These are phyloP conservation scores for Coprinopsis marcescibilis DNA, from an alignment of 768 basidiomycete genomes.

Conservation along the genomic window DNA sequence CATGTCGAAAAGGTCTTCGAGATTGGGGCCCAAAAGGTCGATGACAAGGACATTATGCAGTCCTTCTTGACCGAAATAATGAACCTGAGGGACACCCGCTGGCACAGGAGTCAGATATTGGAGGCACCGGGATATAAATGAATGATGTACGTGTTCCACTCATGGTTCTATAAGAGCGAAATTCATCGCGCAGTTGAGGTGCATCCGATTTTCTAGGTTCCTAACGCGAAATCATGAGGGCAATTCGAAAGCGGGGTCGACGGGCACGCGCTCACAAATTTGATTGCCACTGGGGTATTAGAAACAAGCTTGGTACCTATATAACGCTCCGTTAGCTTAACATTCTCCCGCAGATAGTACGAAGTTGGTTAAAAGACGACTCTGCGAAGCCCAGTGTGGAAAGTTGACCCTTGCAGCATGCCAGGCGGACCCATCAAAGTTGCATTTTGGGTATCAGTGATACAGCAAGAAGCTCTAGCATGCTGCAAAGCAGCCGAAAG, in stretches of 20 bases:
- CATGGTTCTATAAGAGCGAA: conserved; percentile 93
- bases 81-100: conserved; percentile 97
- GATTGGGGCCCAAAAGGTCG: conserved; percentile 93
- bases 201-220: conserved; percentile 97
- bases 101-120: conserved; percentile 14
- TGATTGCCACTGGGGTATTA: conserved; percentile 88
- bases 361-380: too few relatives aligned
- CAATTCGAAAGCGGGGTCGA: neutral
- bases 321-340: too few relatives aligned
- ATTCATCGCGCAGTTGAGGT: conserved; percentile 95
- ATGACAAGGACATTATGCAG: conserved; percentile 94
- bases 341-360: too few relatives aligned
- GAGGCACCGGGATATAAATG: conserved; percentile 7
- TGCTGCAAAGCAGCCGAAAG: neutral
- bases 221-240: conserved; percentile 30
- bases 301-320: conserved; percentile 82
- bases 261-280: conserved; percentile 65
- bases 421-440: neutral
- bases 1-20: conserved; percentile 99
- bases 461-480: neutral
- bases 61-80: conserved; percentile 98
- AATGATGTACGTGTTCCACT: conserved; percentile 73
- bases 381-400: too few relatives aligned
- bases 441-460: neutral
- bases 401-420: neutral